Evolutionary conservation across 257 asterid species (phyloP).

Genomic region (Voacanga thouarsii): DNA sequence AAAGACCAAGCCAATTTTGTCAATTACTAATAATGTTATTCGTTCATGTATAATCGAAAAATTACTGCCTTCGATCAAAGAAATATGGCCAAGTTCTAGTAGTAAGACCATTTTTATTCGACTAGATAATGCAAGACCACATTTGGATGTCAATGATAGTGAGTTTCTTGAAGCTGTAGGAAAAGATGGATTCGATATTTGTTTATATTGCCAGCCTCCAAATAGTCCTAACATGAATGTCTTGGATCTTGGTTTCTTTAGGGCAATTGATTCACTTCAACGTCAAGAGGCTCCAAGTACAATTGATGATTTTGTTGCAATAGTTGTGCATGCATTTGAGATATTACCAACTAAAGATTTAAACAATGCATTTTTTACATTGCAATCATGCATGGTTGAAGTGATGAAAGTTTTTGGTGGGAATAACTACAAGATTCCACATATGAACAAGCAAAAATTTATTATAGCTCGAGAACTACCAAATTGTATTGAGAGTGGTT

Average conservation of each 20-base stretch:
- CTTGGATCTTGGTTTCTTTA: constrained; percentile 3
- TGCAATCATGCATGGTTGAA: too few species aligned
- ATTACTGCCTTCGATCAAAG: neutral
- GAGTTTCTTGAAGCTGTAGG: too few species aligned
- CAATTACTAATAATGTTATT: neutral
- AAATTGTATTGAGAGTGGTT: too few species aligned
- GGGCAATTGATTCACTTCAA: neutral
- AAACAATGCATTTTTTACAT: constrained; percentile 2
- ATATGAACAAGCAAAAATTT: too few species aligned
- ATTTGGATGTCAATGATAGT: neutral
- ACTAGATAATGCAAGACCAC: constrained; percentile 10
- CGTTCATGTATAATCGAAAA: neutral
- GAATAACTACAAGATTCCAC: too few species aligned
- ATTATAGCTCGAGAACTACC: too few species aligned
- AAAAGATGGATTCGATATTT: too few species aligned
- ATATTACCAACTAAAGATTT: neutral
- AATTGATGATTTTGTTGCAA: neutral
- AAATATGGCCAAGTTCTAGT: neutral
- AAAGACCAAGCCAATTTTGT: neutral
- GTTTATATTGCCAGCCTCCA: too few species aligned
- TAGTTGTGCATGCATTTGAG: neutral
- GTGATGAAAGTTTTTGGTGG: too few species aligned
- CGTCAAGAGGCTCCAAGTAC: neutral
- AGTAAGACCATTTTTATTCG: neutral
- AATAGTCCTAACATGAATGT: constrained; percentile 5